Conservation (phyloP, 495 filamentous ascomycete genomes). For the Penicillium dipodomyicola region DNA sequence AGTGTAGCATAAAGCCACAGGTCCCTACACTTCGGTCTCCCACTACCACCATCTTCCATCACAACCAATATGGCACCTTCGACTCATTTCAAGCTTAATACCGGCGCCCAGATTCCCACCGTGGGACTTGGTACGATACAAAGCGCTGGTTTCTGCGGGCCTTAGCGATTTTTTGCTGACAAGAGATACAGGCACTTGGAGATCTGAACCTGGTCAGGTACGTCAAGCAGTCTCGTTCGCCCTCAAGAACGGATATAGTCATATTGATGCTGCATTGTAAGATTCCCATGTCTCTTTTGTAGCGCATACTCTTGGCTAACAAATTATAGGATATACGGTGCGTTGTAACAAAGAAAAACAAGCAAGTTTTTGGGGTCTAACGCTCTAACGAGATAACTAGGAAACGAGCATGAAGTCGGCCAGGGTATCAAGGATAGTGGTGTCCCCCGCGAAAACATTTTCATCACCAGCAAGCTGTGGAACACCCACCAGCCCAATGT, state of each 20-base stretch:
- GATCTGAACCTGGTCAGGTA: conserved; percentile 27
- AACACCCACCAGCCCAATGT: conserved; percentile 37
- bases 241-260: conserved; percentile 63
- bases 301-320: conserved; percentile 25
- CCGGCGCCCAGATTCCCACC: conserved; percentile 63
- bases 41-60: not conserved
- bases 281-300: conserved; percentile 1
- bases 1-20: not conserved
- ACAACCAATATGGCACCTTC: conserved; percentile 10
- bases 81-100: conserved; percentile 64
- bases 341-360: conserved; percentile 35
- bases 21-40: not conserved
- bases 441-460: conserved; percentile 63
- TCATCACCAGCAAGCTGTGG: conserved; percentile 65
- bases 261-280: conserved; percentile 77
- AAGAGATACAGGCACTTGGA: conserved; percentile 30
- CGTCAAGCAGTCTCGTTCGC: conserved; percentile 58
- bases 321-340: conserved; percentile 42
- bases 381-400: conserved; percentile 26
- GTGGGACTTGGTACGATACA: conserved; percentile 63
- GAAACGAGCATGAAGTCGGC: conserved; percentile 63
- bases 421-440: conserved; percentile 58
- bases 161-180: conserved; percentile 38
- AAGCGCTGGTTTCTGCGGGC: conserved; percentile 28
- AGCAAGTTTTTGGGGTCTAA: not conserved